These are phyloP conservation scores for Pichia manshurica DNA, from an alignment of 805 yeast genomes.

Conservation along the genomic window DNA sequence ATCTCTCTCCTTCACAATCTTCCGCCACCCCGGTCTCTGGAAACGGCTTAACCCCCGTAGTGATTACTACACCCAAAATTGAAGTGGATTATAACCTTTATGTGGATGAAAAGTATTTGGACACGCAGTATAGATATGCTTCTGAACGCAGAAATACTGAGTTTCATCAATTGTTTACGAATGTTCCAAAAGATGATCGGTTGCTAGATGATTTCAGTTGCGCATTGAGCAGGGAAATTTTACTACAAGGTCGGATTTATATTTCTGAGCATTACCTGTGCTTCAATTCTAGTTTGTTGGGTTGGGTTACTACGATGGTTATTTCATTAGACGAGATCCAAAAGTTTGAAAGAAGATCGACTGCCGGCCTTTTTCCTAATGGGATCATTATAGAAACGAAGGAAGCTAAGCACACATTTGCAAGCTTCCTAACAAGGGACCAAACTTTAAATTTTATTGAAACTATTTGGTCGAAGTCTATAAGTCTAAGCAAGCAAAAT, in stretches of 20 bases:
- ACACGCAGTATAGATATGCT: conserved; percentile 60
- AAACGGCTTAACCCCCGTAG: conserved; percentile 21
- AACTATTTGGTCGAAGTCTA: conserved; percentile 57
- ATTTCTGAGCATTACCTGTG: conserved; percentile 73
- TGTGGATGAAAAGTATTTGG: conserved; percentile 51
- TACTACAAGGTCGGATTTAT: conserved; percentile 82
- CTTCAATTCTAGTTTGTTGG: conserved; percentile 80
- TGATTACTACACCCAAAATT: conserved; percentile 40
- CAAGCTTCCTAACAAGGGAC: conserved; percentile 82
- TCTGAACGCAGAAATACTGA: conserved; percentile 59
- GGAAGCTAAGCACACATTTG: conserved; percentile 67
- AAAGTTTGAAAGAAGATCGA: conserved; percentile 70
- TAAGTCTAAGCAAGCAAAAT: conserved; percentile 25
- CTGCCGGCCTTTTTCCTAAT: conserved; percentile 88
- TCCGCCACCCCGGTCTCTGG: conserved; percentile 3
- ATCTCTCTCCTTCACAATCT: conserved; percentile 1
- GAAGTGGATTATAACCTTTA: conserved; percentile 43
- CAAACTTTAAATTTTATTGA: conserved; percentile 64
- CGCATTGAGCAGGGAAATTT: conserved; percentile 80
- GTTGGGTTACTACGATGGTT: conserved; percentile 82
- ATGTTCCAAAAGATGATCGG: conserved; percentile 59
- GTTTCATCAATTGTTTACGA: conserved; percentile 63
- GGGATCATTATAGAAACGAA: conserved; percentile 71
- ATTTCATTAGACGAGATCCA: conserved; percentile 67
- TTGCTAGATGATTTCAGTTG: conserved; percentile 85